Conservation (phyloP, 225 moss, liverwort and hornwort species). For the Polytrichum formosum region DNA sequence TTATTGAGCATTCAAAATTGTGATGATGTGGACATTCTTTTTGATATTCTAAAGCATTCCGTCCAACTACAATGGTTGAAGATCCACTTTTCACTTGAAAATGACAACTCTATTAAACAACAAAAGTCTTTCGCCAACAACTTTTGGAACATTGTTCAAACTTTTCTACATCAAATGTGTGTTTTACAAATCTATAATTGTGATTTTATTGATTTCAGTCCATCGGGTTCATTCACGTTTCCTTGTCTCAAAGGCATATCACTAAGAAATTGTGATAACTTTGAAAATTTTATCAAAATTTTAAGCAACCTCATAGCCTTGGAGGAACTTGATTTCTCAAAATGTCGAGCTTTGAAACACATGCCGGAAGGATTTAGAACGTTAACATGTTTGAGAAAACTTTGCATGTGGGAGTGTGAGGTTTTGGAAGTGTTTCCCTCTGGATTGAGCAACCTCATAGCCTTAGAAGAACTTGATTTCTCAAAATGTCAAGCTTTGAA, state of each 20-base stretch:
- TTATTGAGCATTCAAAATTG: not conserved
- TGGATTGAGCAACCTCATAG: too few species aligned
- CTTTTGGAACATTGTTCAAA: not conserved
- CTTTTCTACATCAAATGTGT: accelerated
- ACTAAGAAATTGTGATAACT: not conserved
- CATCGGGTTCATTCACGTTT: not conserved
- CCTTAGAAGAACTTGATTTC: too few species aligned
- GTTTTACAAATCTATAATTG: not conserved
- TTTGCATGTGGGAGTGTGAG: too few species aligned
- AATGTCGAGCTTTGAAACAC: too few species aligned
- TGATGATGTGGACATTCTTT: not conserved
- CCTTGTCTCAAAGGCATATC: not conserved
- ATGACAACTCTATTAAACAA: not conserved
- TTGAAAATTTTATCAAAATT: not conserved
- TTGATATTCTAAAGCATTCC: not conserved
- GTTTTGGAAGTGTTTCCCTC: too few species aligned
- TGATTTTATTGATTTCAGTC: not conserved
- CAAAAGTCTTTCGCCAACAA: not conserved
- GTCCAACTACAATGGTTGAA: not conserved
- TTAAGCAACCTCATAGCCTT: too few species aligned
- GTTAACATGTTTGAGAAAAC: too few species aligned
- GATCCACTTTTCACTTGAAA: not conserved
- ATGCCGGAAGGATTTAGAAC: too few species aligned
- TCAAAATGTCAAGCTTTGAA: too few species aligned
- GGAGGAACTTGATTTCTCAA: too few species aligned